Conservation (phyloP, 345 rosid species). For the Kernera saxatilis region DNA sequence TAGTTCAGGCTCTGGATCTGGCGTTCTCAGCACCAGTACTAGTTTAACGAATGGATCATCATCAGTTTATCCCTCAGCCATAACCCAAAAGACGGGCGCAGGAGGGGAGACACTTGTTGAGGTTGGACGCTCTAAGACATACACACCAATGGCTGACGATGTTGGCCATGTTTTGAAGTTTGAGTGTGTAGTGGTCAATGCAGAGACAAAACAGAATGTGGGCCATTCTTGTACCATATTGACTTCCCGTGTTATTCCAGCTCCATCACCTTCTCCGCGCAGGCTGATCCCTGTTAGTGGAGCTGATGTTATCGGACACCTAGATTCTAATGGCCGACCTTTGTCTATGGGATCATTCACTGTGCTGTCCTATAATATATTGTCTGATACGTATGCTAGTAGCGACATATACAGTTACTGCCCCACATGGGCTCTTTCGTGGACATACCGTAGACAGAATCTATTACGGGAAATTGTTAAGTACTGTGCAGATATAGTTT, state of each 20-base stretch:
- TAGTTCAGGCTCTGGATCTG: constrained; percentile 60
- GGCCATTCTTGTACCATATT: constrained; percentile 59
- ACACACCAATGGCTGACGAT: constrained; percentile 94
- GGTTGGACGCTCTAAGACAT: constrained; percentile 86
- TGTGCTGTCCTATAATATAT: constrained; percentile 90
- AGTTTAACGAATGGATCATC: constrained; percentile 68
- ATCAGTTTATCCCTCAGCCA: constrained; percentile 62
- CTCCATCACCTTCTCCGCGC: constrained; percentile 92
- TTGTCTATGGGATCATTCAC: constrained; percentile 77
- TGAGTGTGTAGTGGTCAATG: constrained; percentile 86
- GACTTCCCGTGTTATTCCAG: constrained; percentile 97
- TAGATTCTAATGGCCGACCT: constrained; percentile 63
- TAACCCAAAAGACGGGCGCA: constrained; percentile 63
- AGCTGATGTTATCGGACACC: constrained; percentile 53
- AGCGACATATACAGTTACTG: constrained; percentile 83
- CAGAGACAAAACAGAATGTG: constrained; percentile 59
- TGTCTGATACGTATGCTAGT: constrained; percentile 72
- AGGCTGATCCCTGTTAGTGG: constrained; percentile 68
- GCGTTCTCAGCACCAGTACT: constrained; percentile 43
- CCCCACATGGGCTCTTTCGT: constrained; percentile 97
- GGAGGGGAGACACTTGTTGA: constrained; percentile 87
- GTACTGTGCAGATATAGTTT: constrained; percentile 90
- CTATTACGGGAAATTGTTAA: constrained; percentile 84
- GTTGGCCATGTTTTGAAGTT: constrained; percentile 88
- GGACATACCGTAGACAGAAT: constrained; percentile 96